Conservation (phyloP, 345 rosid species). For the Melaleuca quinquenervia region DNA sequence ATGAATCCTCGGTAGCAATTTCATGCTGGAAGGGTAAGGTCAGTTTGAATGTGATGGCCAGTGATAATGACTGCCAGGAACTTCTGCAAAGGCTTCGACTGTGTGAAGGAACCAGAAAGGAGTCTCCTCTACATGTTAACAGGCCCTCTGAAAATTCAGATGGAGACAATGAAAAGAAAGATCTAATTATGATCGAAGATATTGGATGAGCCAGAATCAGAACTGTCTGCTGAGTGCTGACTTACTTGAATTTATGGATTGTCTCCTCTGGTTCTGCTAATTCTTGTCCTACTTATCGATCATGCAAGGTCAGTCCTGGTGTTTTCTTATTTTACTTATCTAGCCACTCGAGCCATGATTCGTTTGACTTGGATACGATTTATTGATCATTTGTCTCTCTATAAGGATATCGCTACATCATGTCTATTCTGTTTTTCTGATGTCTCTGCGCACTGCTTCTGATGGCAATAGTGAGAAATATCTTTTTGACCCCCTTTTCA, state of each 20-base stretch:
- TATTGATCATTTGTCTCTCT: not conserved
- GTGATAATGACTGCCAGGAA: slow-evolving; percentile 72
- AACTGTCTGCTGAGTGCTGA: not conserved
- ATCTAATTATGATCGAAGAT: not conserved
- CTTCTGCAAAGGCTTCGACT: slow-evolving; percentile 52
- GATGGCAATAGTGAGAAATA: not conserved
- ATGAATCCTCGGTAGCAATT: slow-evolving; percentile 49
- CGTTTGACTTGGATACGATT: not conserved
- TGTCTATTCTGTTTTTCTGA: not conserved
- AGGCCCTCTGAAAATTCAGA: not conserved
- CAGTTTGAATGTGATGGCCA: slow-evolving; percentile 77
- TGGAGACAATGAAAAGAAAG: not conserved
- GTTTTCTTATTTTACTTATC: not conserved
- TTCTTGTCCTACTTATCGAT: not conserved
- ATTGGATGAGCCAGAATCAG: not conserved
- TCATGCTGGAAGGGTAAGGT: slow-evolving; percentile 91
- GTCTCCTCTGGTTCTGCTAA: not conserved
- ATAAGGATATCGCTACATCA: not conserved
- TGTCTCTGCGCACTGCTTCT: not conserved
- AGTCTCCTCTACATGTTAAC: slow-evolving; percentile 6
- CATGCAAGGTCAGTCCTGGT: not conserved
- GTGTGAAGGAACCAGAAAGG: slow-evolving; percentile 21
- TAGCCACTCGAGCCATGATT: not conserved
- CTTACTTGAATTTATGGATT: not conserved
- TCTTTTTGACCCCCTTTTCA: not conserved